Evolutionary conservation across 1,284 basidiomycete genomes (phyloP).

Genomic region (Apiotrichum mycotoxinovorans): DNA sequence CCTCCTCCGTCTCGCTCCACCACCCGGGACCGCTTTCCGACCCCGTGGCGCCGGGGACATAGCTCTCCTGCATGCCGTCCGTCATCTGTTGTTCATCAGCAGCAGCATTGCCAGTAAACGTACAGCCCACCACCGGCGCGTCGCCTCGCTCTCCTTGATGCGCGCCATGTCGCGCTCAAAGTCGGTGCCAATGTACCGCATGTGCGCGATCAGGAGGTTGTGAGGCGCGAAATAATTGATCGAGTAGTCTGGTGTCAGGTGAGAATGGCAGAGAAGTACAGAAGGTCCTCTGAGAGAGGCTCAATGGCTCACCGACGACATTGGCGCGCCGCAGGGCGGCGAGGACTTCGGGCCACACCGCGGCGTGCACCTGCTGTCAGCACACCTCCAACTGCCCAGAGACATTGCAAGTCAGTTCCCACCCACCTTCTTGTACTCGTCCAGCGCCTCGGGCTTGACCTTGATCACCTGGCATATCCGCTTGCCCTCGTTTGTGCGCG

Average conservation of each 20-base stretch:
- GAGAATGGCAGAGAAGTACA: too few relatives aligned
- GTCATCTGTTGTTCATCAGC: constrained; percentile 43
- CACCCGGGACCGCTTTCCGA: constrained; percentile 64
- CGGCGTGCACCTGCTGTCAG: constrained; percentile 55
- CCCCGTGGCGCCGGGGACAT: constrained; percentile 64
- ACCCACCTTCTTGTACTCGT: constrained; percentile 62
- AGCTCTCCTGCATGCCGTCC: constrained; percentile 72
- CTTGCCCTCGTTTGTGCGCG: constrained; percentile 53
- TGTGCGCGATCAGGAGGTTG: constrained; percentile 61
- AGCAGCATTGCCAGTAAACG: constrained; percentile 32
- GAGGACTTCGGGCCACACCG: constrained; percentile 69
- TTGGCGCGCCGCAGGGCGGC: constrained; percentile 63
- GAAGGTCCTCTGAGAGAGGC: too few relatives aligned
- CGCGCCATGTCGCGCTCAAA: constrained; percentile 65
- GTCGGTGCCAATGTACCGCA: constrained; percentile 53
- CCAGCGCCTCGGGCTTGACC: constrained; percentile 62
- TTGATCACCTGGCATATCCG: constrained; percentile 73
- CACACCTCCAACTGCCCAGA: neutral
- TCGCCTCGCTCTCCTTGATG: constrained; percentile 63
- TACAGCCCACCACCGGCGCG: constrained; percentile 69
- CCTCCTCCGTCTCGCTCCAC: constrained; percentile 69
- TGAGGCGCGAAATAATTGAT: constrained; percentile 64
- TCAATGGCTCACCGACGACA: constrained; percentile 51
- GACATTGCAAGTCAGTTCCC: neutral
- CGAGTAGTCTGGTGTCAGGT: constrained; percentile 59